phyloP scores from a whole-genome alignment of 1,284 basidiomycete species.

The Ganoderma boninense region DNA sequence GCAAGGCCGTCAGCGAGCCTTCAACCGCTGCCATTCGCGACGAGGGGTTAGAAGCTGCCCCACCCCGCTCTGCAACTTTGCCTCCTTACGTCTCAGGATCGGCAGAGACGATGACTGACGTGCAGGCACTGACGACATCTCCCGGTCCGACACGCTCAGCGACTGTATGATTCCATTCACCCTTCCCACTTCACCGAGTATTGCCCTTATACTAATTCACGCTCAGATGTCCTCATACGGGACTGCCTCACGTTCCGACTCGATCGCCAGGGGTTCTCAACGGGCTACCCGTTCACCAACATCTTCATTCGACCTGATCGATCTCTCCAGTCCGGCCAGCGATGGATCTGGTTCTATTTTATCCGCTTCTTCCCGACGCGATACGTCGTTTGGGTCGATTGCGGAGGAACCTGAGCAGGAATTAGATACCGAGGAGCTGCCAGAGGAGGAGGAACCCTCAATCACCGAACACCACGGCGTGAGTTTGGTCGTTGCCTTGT shows the following conservation, averaged over 20 bases:
- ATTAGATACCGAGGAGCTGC: not conserved
- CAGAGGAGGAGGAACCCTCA: slow-evolving; percentile 16
- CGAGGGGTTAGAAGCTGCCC: not conserved
- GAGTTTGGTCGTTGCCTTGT: slow-evolving; percentile 13
- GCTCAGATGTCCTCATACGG: not conserved
- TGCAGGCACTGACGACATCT: slow-evolving; percentile 26
- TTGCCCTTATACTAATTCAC: not conserved
- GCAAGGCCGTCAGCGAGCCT: not conserved
- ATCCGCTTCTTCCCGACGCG: not conserved
- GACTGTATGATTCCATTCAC: not conserved
- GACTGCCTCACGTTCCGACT: not conserved
- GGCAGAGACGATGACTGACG: slow-evolving; percentile 18
- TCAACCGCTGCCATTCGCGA: not conserved
- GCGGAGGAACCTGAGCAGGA: not conserved
- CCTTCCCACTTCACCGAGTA: not conserved
- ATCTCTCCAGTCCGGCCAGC: slow-evolving; percentile 7
- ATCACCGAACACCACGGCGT: slow-evolving; percentile 47
- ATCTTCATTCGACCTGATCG: slow-evolving; percentile 17
- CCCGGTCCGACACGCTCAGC: slow-evolving; percentile 13
- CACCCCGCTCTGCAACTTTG: slow-evolving; percentile 10
- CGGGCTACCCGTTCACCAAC: not conserved
- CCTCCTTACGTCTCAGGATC: slow-evolving; percentile 11
- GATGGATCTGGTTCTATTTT: not conserved
- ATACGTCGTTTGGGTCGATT: not conserved
- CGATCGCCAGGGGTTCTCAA: not conserved